A percentile compares a stretch with the other conserved stretches of the same genome.
Conservation (phyloP, 495 filamentous ascomycete genomes). For the Pseudomonodictys pantanalensis region DNA sequence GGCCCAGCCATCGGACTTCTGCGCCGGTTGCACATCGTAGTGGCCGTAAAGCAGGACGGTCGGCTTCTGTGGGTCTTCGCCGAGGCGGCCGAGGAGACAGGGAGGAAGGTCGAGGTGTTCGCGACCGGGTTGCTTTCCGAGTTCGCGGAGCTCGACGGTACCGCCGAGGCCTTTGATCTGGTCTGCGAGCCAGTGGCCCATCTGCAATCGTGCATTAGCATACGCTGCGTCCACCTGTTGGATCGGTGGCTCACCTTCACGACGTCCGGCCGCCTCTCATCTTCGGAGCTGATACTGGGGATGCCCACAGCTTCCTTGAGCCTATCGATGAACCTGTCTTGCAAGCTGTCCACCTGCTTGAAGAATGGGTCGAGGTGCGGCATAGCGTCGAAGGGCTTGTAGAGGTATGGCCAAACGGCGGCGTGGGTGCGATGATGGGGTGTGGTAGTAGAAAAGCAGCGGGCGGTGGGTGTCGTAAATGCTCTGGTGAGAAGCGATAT, state of each 20-base stretch:
- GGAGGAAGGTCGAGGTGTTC: conserved; percentile 90
- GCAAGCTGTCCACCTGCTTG: conserved; percentile 67
- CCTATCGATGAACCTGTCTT: conserved; percentile 84
- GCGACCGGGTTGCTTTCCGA: conserved; percentile 87
- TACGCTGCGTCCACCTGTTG: not conserved
- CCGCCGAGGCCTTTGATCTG: conserved; percentile 84
- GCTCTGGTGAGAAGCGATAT: too few species aligned
- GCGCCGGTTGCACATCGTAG: conserved; percentile 97
- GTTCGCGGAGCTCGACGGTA: conserved; percentile 72
- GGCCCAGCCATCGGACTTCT: conserved; percentile 91
- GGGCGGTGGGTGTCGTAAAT: not conserved
- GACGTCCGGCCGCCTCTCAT: conserved; percentile 81
- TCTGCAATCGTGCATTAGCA: conserved; percentile 47
- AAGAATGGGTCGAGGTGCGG: conserved; percentile 43
- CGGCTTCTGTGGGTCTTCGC: conserved; percentile 82
- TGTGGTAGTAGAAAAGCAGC: not conserved
- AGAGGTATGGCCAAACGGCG: conserved; percentile 40
- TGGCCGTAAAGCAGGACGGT: conserved; percentile 97
- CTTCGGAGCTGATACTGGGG: conserved; percentile 89
- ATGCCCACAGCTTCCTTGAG: conserved; percentile 91
- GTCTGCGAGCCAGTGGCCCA: conserved; percentile 85
- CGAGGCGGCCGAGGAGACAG: conserved; percentile 86
- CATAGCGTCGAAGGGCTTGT: conserved; percentile 39
- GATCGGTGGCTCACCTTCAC: conserved; percentile 53
- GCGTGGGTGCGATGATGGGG: not conserved